phyloP scores from a whole-genome alignment of 768 basidiomycete species.

The Leccinum barrowsii region DNA sequence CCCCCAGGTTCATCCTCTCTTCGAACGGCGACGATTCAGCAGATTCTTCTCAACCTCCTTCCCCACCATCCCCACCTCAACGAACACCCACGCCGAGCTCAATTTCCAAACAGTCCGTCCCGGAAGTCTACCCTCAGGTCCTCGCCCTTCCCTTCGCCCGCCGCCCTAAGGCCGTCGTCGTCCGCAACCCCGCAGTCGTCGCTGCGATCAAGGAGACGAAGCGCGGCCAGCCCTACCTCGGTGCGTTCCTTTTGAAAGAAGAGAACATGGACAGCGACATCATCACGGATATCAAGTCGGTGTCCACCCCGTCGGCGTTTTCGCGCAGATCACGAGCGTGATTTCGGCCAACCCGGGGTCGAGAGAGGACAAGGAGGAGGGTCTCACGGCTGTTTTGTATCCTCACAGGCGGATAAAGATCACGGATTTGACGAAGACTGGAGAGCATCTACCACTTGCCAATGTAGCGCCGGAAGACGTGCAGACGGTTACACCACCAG shows the following conservation, averaged over 20 bases:
- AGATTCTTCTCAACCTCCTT: slow-evolving; percentile 25
- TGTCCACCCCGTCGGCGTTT: slow-evolving; percentile 88
- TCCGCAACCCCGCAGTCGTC: slow-evolving; percentile 87
- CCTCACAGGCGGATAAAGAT: slow-evolving; percentile 90
- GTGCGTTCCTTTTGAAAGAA: slow-evolving; percentile 94
- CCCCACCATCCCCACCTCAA: slow-evolving; percentile 36
- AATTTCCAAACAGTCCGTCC: slow-evolving; percentile 83
- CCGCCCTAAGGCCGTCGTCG: slow-evolving; percentile 92
- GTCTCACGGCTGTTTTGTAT: slow-evolving; percentile 91
- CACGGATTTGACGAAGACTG: slow-evolving; percentile 78
- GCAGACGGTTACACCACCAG: slow-evolving; percentile 45
- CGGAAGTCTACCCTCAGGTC: slow-evolving; percentile 89
- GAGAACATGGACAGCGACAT: slow-evolving; percentile 90
- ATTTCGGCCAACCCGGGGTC: slow-evolving; percentile 59
- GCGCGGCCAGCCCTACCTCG: slow-evolving; percentile 94
- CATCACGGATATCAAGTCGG: slow-evolving; percentile 82
- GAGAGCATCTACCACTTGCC: slow-evolving; percentile 37
- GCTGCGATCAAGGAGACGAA: slow-evolving; percentile 95
- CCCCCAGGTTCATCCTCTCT: slow-evolving; percentile 28
- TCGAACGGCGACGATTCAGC: slow-evolving; percentile 36
- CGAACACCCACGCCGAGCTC: slow-evolving; percentile 41
- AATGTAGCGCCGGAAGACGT: slow-evolving; percentile 36
- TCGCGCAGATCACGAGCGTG: slow-evolving; percentile 94
- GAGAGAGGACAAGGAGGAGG: slow-evolving; percentile 74
- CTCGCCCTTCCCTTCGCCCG: slow-evolving; percentile 94